Percentiles rank a stretch among this genome's conserved stretches.
These are phyloP conservation scores for Ophiocordyceps camponoti-saundersi DNA, from an alignment of 2,329 filamentous ascomycete genomes.

Conservation along the genomic window DNA sequence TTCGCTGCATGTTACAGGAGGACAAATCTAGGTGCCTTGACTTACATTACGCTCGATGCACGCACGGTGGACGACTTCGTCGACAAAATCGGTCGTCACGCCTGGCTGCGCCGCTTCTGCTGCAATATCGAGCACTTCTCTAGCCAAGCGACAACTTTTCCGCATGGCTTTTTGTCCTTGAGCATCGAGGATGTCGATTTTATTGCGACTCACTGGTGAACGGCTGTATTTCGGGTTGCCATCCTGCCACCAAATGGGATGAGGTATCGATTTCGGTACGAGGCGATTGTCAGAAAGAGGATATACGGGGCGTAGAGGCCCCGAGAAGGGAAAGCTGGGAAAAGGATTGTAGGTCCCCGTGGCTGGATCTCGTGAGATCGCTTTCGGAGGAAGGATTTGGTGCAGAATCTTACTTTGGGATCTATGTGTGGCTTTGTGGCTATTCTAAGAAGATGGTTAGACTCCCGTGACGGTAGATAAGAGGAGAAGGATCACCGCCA, in stretches of 20 bases:
- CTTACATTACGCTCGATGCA: constrained; percentile 82
- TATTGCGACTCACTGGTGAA: constrained; percentile 52
- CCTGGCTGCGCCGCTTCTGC: constrained; percentile 74
- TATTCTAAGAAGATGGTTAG: constrained; percentile 33
- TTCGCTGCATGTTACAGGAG: background rate
- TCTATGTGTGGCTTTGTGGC: constrained; percentile 61
- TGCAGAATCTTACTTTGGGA: constrained; percentile 59
- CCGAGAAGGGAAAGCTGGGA: constrained; percentile 71
- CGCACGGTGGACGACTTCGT: constrained; percentile 87
- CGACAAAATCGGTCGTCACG: constrained; percentile 88
- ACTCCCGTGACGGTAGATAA: background rate
- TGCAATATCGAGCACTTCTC: constrained; percentile 87
- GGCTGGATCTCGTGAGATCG: constrained; percentile 80
- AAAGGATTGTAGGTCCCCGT: constrained; percentile 86
- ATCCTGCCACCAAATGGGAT: constrained; percentile 77
- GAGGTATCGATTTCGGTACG: constrained; percentile 63
- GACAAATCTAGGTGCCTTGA: constrained; percentile 1
- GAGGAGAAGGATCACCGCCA: background rate
- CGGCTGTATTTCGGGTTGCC: constrained; percentile 52
- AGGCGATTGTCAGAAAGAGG: constrained; percentile 56
- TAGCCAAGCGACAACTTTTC: constrained; percentile 70
- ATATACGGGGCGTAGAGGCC: constrained; percentile 70
- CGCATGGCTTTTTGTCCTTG: constrained; percentile 79
- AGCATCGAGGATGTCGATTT: constrained; percentile 67
- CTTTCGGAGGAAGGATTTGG: constrained; percentile 58